These are phyloP conservation scores for Excoecaria cochinchinensis DNA, from an alignment of 345 rosid species.

Conservation along the genomic window DNA sequence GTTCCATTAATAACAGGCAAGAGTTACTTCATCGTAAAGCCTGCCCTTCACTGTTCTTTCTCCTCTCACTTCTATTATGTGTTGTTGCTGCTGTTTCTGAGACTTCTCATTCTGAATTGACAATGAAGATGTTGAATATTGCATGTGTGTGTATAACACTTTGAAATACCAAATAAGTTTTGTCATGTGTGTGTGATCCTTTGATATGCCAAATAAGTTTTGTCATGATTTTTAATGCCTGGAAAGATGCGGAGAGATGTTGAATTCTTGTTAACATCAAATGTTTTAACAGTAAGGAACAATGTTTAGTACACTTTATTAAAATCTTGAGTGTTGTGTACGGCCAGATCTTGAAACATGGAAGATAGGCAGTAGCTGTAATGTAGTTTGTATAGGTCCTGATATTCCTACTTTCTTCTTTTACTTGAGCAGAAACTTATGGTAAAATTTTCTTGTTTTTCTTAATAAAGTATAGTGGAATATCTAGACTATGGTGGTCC, in stretches of 20 bases:
- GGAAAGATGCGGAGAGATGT: neutral
- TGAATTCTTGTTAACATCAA: neutral
- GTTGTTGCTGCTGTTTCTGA: conserved; percentile 6
- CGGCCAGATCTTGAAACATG: neutral
- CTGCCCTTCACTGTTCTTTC: neutral
- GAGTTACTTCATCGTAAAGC: conserved; percentile 19
- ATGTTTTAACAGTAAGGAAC: neutral
- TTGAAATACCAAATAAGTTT: neutral
- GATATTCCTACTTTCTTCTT: neutral
- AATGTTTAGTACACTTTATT: neutral
- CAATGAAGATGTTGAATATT: neutral
- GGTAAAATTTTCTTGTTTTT: neutral
- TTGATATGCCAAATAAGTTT: neutral
- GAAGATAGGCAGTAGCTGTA: neutral
- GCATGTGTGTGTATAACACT: neutral
- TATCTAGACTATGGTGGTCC: neutral
- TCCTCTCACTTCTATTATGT: neutral
- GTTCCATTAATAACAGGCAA: conserved; percentile 87
- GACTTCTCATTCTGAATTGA: conserved; percentile 1
- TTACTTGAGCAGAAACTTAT: neutral
- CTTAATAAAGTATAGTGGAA: neutral
- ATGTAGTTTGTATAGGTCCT: neutral
- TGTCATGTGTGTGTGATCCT: no score
- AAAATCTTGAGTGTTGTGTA: neutral
- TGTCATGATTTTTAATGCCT: neutral